Evolutionary conservation across 208 protist genomes (phyloP).

Genomic region (Acanthamoeba sp.): DNA sequence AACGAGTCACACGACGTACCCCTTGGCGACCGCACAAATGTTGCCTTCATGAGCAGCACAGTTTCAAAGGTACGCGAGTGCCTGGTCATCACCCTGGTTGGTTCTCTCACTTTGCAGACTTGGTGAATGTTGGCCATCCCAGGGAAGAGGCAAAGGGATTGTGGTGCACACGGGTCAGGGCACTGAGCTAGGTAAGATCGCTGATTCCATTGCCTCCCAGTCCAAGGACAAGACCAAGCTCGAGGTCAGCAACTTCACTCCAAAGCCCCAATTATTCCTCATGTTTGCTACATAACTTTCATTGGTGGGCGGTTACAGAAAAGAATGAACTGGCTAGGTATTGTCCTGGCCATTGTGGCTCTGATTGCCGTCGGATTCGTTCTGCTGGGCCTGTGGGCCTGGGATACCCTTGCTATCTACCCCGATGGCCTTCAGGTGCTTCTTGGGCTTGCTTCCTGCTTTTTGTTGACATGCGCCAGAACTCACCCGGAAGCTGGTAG

Average conservation of each 20-base stretch:
- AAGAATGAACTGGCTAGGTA: constrained; percentile 53
- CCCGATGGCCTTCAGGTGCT: constrained; percentile 45
- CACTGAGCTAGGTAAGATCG: constrained; percentile 64
- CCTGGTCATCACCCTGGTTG: neutral
- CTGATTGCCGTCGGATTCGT: constrained; percentile 29
- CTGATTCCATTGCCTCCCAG: neutral
- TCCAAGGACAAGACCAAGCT: constrained; percentile 35
- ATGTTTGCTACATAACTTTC: neutral
- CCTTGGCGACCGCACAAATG: constrained; percentile 12
- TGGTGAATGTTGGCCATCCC: neutral
- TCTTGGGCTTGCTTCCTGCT: neutral
- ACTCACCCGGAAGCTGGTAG: neutral
- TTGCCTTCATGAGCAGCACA: constrained; percentile 73
- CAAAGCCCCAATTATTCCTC: neutral
- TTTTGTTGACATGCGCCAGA: constrained; percentile 29
- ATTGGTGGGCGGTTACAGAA: too few species aligned
- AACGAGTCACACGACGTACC: neutral
- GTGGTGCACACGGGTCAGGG: constrained; percentile 56
- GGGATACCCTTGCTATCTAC: neutral
- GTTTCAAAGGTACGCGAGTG: neutral
- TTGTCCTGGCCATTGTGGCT: constrained; percentile 45
- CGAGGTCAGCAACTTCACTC: neutral
- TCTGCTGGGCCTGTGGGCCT: constrained; percentile 38
- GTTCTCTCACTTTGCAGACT: too few species aligned
- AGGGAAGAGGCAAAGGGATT: constrained; percentile 59